These are phyloP conservation scores for Azolla pinnata DNA, from an alignment of 75 land plant species.

Conservation along the genomic window DNA sequence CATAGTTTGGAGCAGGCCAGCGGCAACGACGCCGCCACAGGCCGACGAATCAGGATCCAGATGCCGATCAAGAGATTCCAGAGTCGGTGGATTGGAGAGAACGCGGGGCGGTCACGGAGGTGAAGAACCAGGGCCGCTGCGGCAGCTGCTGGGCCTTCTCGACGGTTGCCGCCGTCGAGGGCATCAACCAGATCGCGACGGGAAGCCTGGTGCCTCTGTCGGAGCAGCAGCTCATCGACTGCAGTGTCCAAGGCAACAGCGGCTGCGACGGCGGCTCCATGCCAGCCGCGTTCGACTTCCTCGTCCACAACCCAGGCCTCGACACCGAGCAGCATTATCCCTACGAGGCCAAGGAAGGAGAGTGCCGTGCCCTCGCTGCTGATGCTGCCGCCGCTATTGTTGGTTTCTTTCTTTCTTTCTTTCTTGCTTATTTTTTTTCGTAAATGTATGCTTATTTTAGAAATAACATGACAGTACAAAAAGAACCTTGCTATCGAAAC, in stretches of 20 bases:
- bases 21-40: slow-evolving; percentile 5
- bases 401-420: not conserved
- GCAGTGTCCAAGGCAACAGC: slow-evolving; percentile 17
- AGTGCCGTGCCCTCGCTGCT: slow-evolving; percentile 8
- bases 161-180: slow-evolving; percentile 31
- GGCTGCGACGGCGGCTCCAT: slow-evolving; percentile 52
- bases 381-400: not conserved
- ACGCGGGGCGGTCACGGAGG: slow-evolving; percentile 33
- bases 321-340: slow-evolving; percentile 53
- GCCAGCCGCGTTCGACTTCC: slow-evolving; percentile 34
- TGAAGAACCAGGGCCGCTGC: slow-evolving; percentile 39
- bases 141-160: slow-evolving; percentile 48
- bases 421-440: too few relatives aligned
- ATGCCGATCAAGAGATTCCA: slow-evolving; percentile 10
- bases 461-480: too few relatives aligned
- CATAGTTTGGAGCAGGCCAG: too few relatives aligned
- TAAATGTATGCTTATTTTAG: too few relatives aligned
- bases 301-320: slow-evolving; percentile 35
- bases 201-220: slow-evolving; percentile 23
- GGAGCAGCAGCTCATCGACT: slow-evolving; percentile 42
- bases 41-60: not conserved
- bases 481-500: too few relatives aligned
- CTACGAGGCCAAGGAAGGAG: slow-evolving; percentile 21
- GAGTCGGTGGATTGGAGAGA: slow-evolving; percentile 35
- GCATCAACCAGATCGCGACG: slow-evolving; percentile 25